These are phyloP conservation scores for Kwoniella botswanensis DNA, from an alignment of 768 basidiomycete species.

Conservation along the genomic window DNA sequence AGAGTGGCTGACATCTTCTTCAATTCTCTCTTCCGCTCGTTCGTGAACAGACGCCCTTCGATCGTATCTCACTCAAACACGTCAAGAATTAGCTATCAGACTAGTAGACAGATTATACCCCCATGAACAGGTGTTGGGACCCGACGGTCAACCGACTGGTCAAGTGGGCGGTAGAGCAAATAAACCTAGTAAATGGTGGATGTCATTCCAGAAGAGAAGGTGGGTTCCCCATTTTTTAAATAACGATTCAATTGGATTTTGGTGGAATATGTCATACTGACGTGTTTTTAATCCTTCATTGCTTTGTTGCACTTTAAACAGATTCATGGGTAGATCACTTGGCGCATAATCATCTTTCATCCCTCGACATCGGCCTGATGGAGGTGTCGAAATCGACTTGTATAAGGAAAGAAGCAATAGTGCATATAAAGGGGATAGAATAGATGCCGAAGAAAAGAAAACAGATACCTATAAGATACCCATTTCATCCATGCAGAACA, in stretches of 20 bases:
- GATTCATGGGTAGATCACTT: slow-evolving; percentile 51
- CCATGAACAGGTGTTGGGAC: slow-evolving; percentile 57
- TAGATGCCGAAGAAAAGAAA: not conserved
- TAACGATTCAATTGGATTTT: no score
- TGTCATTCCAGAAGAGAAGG: slow-evolving; percentile 95
- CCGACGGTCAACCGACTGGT: slow-evolving; percentile 71
- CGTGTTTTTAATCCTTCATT: not conserved
- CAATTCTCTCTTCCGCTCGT: not conserved
- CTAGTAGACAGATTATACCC: slow-evolving; percentile 83
- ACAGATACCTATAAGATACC: not conserved
- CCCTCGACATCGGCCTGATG: not conserved
- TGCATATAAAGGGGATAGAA: not conserved
- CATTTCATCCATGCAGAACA: no score
- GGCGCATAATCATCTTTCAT: slow-evolving; percentile 23
- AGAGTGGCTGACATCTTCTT: not conserved
- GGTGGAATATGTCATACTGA: no score
- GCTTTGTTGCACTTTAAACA: slow-evolving; percentile 11
- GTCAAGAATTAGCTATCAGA: slow-evolving; percentile 87
- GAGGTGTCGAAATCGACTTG: not conserved
- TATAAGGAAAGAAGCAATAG: not conserved
- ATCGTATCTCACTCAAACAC: slow-evolving; percentile 86
- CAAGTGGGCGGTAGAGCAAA: slow-evolving; percentile 60
- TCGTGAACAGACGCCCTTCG: slow-evolving; percentile 74
- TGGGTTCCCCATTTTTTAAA: slow-evolving; percentile 24
- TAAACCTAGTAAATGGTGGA: slow-evolving; percentile 99